Evolutionary conservation across 768 basidiomycete species (phyloP).

Genomic region (Phylloporus sp.): DNA sequence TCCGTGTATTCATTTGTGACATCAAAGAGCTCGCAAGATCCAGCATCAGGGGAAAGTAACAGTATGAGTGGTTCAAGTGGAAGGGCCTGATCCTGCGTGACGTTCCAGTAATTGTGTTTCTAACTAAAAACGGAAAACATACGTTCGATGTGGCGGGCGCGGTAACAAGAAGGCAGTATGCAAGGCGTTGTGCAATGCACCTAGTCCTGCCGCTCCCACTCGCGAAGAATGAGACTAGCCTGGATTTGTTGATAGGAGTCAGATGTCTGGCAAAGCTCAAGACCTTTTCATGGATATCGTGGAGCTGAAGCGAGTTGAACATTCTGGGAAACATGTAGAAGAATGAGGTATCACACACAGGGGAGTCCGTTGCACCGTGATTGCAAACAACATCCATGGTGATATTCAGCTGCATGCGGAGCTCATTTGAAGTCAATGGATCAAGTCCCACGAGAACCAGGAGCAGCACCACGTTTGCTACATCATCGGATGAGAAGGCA

Average conservation of each 20-base stretch:
- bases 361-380: constrained; percentile 30
- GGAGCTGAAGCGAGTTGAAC: constrained; percentile 37
- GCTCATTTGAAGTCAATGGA: constrained; percentile 38
- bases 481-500: constrained; percentile 36
- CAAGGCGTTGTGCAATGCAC: constrained; percentile 55
- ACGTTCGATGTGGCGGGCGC: constrained; percentile 7
- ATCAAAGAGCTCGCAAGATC: constrained; percentile 45
- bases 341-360: constrained; percentile 14
- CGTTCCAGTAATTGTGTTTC: not conserved
- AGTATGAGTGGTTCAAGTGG: constrained; percentile 46
- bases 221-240: constrained; percentile 47
- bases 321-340: not conserved
- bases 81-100: constrained; percentile 42
- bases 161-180: constrained; percentile 34
- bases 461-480: constrained; percentile 44
- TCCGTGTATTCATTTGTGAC: constrained; percentile 50
- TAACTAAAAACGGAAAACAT: constrained; percentile 2
- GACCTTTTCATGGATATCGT: constrained; percentile 41
- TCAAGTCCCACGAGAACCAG: constrained; percentile 58
- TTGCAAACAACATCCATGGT: constrained; percentile 46
- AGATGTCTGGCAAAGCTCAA: constrained; percentile 37
- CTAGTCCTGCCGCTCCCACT: constrained; percentile 45
- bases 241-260: constrained; percentile 45
- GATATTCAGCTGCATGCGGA: constrained; percentile 42
- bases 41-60: constrained; percentile 43